Percentiles rank a stretch among this genome's conserved stretches.
These are phyloP conservation scores for Globisporangium parvum DNA, from an alignment of 352 stramenopile genomes.

Conservation along the genomic window DNA sequence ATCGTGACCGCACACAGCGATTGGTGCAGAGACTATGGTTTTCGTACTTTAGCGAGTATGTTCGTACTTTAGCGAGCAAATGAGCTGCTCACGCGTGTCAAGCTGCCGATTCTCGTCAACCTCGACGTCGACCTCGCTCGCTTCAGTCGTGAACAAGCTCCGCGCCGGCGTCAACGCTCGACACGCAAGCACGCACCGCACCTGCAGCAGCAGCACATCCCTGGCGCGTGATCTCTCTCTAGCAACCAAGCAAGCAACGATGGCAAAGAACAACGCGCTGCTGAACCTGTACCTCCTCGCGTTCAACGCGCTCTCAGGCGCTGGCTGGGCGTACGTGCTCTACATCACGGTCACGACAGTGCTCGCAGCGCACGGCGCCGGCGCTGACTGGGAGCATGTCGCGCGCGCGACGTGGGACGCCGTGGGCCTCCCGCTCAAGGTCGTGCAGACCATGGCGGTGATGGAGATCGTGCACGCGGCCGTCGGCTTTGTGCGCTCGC, in stretches of 20 bases:
- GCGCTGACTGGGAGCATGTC: slow-evolving; percentile 47
- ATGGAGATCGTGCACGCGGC: slow-evolving; percentile 96
- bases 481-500: slow-evolving; percentile 93
- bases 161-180: slow-evolving; percentile 5
- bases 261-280: slow-evolving; percentile 57
- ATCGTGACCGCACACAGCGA: slow-evolving; percentile 8
- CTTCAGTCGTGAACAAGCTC: neutral
- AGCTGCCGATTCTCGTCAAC: neutral
- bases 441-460: slow-evolving; percentile 92
- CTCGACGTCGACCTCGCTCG: neutral
- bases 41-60: neutral
- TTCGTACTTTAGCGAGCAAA: neutral
- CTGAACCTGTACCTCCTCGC: slow-evolving; percentile 68
- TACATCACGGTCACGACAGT: slow-evolving; percentile 55
- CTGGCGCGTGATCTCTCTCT: neutral
- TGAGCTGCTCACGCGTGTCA: neutral
- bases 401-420: slow-evolving; percentile 46
- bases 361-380: slow-evolving; percentile 27
- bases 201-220: neutral
- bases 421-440: slow-evolving; percentile 54
- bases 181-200: slow-evolving; percentile 8
- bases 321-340: slow-evolving; percentile 69
- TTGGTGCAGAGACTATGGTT: neutral
- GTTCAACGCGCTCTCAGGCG: slow-evolving; percentile 65
- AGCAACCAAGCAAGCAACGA: slow-evolving; percentile 7